phyloP scores from a whole-genome alignment of 371 early-diverging fungal species.

The Rhizopus delemar region DNA sequence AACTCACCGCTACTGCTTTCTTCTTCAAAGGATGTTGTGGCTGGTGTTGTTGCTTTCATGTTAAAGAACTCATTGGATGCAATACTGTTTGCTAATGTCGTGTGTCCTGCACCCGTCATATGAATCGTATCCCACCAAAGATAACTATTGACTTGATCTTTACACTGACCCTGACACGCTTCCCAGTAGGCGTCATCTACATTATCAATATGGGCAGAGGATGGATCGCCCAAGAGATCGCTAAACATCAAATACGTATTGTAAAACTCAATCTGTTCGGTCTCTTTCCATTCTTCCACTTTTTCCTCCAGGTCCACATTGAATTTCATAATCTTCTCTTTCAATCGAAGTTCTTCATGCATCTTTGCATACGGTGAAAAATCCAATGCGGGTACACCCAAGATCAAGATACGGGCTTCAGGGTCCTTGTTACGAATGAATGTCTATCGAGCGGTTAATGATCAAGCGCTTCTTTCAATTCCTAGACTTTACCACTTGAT shows the following conservation, averaged over 20 bases:
- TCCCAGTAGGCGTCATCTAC: conserved; percentile 53
- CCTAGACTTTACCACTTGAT: conserved; percentile 27
- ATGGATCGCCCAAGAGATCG: conserved; percentile 37
- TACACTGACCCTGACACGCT: conserved; percentile 41
- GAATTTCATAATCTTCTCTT: conserved; percentile 31
- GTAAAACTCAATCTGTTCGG: conserved; percentile 18
- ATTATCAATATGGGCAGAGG: conserved; percentile 29
- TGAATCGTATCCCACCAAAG: conserved; percentile 51
- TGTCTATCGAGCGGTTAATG: conserved; percentile 8
- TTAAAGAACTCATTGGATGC: conserved; percentile 17
- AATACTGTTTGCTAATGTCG: conserved; percentile 27
- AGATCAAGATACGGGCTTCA: conserved; percentile 26
- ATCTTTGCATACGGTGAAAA: conserved; percentile 35
- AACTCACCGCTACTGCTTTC: not conserved
- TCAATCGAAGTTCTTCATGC: conserved; percentile 16
- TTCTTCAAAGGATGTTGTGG: not conserved
- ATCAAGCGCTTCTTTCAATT: no score
- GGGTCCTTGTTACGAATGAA: conserved; percentile 23
- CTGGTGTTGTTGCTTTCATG: not conserved
- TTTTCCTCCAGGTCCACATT: conserved; percentile 44
- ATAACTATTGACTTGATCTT: conserved; percentile 33
- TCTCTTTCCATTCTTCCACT: conserved; percentile 28
- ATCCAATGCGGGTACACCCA: conserved; percentile 46
- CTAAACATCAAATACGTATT: conserved; percentile 37
- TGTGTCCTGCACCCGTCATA: conserved; percentile 44